Evolutionary conservation across 257 asterid species (phyloP).

Genomic region (Solanum piurae): DNA sequence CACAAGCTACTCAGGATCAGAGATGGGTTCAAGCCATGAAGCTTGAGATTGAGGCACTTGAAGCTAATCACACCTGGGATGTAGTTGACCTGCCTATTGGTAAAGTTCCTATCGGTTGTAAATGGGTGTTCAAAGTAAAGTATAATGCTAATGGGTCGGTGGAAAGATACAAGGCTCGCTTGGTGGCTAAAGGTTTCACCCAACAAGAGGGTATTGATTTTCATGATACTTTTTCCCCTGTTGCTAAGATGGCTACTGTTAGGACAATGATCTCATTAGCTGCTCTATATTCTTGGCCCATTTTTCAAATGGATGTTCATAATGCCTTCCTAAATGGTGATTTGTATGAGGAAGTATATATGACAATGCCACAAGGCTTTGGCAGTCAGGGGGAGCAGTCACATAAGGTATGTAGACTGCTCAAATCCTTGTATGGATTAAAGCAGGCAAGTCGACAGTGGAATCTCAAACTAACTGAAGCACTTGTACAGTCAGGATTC

Average conservation of each 20-base stretch:
- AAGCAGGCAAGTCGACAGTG: background rate
- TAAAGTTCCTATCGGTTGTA: background rate
- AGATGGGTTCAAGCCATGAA: background rate
- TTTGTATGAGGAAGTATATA: background rate
- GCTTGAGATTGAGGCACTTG: background rate
- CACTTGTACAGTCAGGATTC: background rate
- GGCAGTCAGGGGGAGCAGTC: background rate
- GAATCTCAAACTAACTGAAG: background rate
- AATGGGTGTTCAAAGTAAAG: background rate
- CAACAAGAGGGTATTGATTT: background rate
- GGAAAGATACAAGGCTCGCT: background rate
- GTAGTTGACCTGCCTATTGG: background rate
- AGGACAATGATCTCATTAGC: background rate
- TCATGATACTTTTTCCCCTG: background rate
- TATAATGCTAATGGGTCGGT: background rate
- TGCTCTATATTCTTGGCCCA: background rate
- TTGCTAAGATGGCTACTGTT: background rate
- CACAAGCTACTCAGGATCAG: background rate
- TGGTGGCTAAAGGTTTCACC: background rate
- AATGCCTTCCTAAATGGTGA: background rate
- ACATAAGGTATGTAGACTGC: background rate
- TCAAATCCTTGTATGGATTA: background rate
- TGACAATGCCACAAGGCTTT: background rate
- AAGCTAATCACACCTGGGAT: background rate
- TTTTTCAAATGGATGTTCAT: background rate